Evolutionary conservation across 2,329 filamentous ascomycete genomes (phyloP).

Genomic region (Plenodomus biglobosus): DNA sequence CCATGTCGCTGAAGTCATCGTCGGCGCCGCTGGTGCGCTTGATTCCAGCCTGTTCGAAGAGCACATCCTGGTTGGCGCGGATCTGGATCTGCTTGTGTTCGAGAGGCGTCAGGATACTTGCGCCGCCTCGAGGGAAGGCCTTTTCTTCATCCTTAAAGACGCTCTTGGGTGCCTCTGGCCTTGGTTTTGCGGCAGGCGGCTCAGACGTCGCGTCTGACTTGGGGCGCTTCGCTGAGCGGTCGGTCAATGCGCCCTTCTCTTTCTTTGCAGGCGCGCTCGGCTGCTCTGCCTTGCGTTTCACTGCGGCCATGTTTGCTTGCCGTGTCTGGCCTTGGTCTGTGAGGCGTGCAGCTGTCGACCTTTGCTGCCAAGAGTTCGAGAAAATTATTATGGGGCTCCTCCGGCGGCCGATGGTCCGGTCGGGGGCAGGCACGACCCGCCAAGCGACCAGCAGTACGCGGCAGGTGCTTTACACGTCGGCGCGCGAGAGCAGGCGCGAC

Average conservation of each 20-base stretch:
- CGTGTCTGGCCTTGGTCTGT: slow-evolving; percentile 1
- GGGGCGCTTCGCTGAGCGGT: slow-evolving; percentile 42
- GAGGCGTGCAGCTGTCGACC: slow-evolving; percentile 7
- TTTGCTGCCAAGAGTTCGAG: slow-evolving; percentile 24
- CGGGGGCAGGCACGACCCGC: neutral
- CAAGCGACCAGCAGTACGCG: neutral
- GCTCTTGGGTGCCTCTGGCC: slow-evolving; percentile 42
- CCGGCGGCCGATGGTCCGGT: slow-evolving; percentile 2
- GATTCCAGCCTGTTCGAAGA: slow-evolving; percentile 76
- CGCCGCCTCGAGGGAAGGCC: slow-evolving; percentile 89
- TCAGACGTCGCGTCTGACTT: slow-evolving; percentile 38
- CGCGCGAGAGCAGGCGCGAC: slow-evolving; percentile 1
- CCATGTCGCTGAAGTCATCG: slow-evolving; percentile 50
- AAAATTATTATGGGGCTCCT: slow-evolving; percentile 11
- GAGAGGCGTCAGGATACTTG: slow-evolving; percentile 83
- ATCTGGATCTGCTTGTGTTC: slow-evolving; percentile 97
- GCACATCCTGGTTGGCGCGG: slow-evolving; percentile 86
- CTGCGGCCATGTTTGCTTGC: slow-evolving; percentile 44
- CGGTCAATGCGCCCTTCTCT: slow-evolving; percentile 27
- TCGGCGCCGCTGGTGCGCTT: slow-evolving; percentile 54
- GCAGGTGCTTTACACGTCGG: slow-evolving; percentile 5
- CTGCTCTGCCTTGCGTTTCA: slow-evolving; percentile 51
- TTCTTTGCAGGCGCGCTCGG: slow-evolving; percentile 34
- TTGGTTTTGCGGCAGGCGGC: slow-evolving; percentile 31
- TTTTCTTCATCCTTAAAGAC: slow-evolving; percentile 75